Base-by-base conservation (phyloP, 1,139 yeast species). In the Blastobotrys petasosporus region DNA sequence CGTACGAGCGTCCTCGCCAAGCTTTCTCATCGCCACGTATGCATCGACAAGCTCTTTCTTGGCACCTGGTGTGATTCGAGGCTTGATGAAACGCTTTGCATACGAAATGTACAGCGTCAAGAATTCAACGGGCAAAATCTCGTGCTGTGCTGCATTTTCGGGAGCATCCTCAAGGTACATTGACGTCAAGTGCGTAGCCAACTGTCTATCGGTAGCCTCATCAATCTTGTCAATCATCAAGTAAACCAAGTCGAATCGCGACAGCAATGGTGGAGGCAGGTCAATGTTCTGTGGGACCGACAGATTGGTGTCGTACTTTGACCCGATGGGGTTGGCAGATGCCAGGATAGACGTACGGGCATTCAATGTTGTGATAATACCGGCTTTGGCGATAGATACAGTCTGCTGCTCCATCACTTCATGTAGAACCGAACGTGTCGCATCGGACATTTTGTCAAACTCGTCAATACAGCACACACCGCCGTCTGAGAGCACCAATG, bases 401-500 rank as follows among this genome's bases (percentile, higher is more conserved):
- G 98, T 92, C 66, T 92, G 98, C 65, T 92, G 98, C 71, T 92
- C 98, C 98, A 92, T 92, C 17, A 94, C 98, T 74, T 92, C 98
- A 65, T 92, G 99, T 49, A 92, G 71, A 12, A 92, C 97, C 2
- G 97, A 87, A 59, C 98, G 74, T 0, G 98, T 92, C 1, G 95
- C 70, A 58, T 92, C 98, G 50, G 83, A 78, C 99, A 92, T 92
- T 66, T 92, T 92, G 68, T 92, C 99, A 62, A 92, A 92, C 70
- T 92, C 99, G 71, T 92, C 99, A 64, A 92, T 92, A 69, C 98
- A 94, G 71, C 98, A 92, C 45, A 92, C 82, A 70, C 99, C 99
- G 48, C 98, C 98, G 67, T 92, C 99, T 6, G 97, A 87, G 45
- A 92, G 74, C 10, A 92, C 98, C 54, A 92, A 75, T 0, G 99